These are phyloP conservation scores for Aureobasidium uvarum DNA, from an alignment of 2,329 filamentous ascomycete genomes.

Conservation along the genomic window DNA sequence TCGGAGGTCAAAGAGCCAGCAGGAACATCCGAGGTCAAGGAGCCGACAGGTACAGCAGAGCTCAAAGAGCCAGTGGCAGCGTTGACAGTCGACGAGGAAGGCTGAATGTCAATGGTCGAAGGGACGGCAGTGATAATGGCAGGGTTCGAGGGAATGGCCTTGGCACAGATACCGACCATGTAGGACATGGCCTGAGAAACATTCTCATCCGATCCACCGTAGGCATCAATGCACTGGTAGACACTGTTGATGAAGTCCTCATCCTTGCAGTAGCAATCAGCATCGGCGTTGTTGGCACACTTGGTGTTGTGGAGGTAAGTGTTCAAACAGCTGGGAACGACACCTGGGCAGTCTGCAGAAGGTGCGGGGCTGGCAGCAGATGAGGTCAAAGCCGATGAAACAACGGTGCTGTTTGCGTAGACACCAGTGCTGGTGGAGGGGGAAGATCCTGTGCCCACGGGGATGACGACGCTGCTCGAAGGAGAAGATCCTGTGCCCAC, in stretches of 20 bases:
- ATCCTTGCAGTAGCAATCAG: slow-evolving; percentile 82
- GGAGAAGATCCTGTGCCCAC: slow-evolving; percentile 19
- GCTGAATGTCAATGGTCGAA: slow-evolving; percentile 53
- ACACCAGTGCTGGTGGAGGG: slow-evolving; percentile 8
- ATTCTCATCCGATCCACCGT: slow-evolving; percentile 65
- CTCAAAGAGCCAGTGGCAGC: slow-evolving; percentile 26
- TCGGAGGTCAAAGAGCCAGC: not conserved
- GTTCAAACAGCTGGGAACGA: slow-evolving; percentile 86
- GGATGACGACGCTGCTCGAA: not conserved
- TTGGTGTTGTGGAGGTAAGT: slow-evolving; percentile 74
- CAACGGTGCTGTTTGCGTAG: slow-evolving; percentile 15
- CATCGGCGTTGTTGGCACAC: slow-evolving; percentile 82
- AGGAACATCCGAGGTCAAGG: not conserved
- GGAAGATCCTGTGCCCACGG: slow-evolving; percentile 21
- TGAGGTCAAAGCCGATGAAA: slow-evolving; percentile 15
- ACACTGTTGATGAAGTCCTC: slow-evolving; percentile 72
- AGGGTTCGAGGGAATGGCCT: slow-evolving; percentile 73
- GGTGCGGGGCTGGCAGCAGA: slow-evolving; percentile 13
- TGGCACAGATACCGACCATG: slow-evolving; percentile 88
- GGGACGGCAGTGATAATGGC: slow-evolving; percentile 76
- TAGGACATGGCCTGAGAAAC: slow-evolving; percentile 71
- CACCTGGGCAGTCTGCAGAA: slow-evolving; percentile 56
- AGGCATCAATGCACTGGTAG: slow-evolving; percentile 76
- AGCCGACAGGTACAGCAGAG: not conserved
- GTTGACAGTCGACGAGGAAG: slow-evolving; percentile 39